These are phyloP conservation scores for Arbutus unedo DNA, from an alignment of 148 eudicot species.

Conservation along the genomic window DNA sequence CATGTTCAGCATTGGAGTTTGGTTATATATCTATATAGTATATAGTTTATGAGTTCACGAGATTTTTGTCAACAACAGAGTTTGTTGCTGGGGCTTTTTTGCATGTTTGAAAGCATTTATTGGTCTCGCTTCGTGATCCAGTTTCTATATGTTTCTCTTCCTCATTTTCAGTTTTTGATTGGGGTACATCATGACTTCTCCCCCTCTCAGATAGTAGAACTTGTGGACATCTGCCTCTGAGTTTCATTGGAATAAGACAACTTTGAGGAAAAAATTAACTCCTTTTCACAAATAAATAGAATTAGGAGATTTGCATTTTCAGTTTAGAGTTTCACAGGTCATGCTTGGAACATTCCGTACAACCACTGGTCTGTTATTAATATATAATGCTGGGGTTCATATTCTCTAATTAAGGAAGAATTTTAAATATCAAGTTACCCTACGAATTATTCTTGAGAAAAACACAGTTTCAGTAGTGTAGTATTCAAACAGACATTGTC, in stretches of 20 bases:
- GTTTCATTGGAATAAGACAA: not conserved
- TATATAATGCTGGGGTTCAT: not conserved
- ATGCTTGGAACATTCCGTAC: not conserved
- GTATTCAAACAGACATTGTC: not conserved
- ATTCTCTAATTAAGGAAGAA: not conserved
- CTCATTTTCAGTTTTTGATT: not conserved
- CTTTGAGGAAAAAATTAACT: not conserved
- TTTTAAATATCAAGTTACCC: not conserved
- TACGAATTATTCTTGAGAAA: not conserved
- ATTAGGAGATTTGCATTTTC: not conserved
- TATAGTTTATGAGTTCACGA: not conserved
- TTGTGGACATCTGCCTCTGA: not conserved
- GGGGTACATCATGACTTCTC: not conserved
- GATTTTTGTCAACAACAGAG: constrained; percentile 3
- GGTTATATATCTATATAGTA: not conserved
- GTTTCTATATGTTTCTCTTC: constrained; percentile 6
- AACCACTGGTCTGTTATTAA: not conserved
- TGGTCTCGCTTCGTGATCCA: not conserved
- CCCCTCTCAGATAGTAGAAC: not conserved
- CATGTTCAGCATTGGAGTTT: not conserved
- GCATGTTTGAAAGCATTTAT: constrained; percentile 4
- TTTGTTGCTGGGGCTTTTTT: constrained; percentile 5
- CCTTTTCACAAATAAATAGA: not conserved
- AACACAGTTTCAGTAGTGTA: not conserved
- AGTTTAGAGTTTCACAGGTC: not conserved